Conservation (phyloP, 768 basidiomycete genomes). For the Collybiopsis luxurians region DNA sequence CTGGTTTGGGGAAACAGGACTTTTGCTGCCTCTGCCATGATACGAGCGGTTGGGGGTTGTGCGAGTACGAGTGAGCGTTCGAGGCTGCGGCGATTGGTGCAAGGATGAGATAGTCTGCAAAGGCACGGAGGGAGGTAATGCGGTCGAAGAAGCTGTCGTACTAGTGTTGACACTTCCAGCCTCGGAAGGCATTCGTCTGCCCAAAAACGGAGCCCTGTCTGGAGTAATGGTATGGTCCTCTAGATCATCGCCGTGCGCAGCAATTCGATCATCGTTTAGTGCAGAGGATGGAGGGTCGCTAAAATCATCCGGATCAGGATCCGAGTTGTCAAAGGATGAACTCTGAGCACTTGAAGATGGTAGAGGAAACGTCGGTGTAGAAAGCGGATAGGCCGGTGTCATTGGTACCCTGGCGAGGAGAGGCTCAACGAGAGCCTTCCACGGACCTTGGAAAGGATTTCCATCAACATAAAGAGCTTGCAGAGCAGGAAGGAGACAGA, state of each 20-base stretch:
- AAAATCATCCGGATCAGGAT: slow-evolving; percentile 54
- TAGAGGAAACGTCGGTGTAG: slow-evolving; percentile 57
- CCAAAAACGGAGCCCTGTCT: slow-evolving; percentile 52
- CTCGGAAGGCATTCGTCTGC: slow-evolving; percentile 45
- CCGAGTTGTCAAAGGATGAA: slow-evolving; percentile 33
- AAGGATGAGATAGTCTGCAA: slow-evolving; percentile 16
- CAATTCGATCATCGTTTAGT: slow-evolving; percentile 21
- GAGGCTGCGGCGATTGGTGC: slow-evolving; percentile 25
- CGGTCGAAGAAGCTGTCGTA: neutral
- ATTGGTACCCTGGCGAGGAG: slow-evolving; percentile 63
- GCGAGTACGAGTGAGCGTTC: slow-evolving; percentile 64
- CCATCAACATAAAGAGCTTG: slow-evolving; percentile 91
- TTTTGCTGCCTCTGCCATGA: slow-evolving; percentile 30
- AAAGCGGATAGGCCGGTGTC: slow-evolving; percentile 63
- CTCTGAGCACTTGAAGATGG: slow-evolving; percentile 43
- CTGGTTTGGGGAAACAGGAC: slow-evolving; percentile 21
- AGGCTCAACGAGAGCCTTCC: slow-evolving; percentile 87
- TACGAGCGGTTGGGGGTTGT: slow-evolving; percentile 68
- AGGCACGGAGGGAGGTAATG: slow-evolving; percentile 28
- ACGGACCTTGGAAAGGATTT: slow-evolving; percentile 94
- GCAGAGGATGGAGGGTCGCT: slow-evolving; percentile 47
- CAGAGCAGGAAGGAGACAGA: slow-evolving; percentile 81
- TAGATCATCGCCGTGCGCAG: slow-evolving; percentile 32
- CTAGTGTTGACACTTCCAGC: neutral
- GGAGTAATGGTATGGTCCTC: slow-evolving; percentile 78